A percentile compares a stretch with the other conserved stretches of the same genome.
Conservation (phyloP, 2,329 filamentous ascomycete species). For the Alternaria tenuissima region DNA sequence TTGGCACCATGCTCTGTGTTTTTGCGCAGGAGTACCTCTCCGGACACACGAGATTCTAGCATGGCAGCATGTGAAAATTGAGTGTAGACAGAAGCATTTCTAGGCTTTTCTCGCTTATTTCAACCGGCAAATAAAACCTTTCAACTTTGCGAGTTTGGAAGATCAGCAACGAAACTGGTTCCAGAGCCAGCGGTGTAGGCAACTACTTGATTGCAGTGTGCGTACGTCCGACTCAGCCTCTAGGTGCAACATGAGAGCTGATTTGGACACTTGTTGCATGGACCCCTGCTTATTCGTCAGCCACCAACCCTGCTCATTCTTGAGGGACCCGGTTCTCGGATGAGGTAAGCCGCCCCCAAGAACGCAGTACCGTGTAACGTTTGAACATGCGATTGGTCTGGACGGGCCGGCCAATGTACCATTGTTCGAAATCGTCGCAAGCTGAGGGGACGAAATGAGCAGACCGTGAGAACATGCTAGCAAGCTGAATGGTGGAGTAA, state of each 20-base stretch:
- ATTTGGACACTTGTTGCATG: conserved; percentile 1
- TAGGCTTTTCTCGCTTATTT: neutral
- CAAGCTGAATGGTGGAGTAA: neutral
- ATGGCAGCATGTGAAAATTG: no score
- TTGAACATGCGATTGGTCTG: neutral
- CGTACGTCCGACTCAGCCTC: neutral
- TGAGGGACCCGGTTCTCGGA: neutral
- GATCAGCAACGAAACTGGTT: neutral
- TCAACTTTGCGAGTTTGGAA: neutral
- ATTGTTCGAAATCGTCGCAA: neutral
- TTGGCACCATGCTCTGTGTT: neutral
- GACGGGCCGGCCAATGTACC: neutral
- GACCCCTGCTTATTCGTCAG: conserved; percentile 1
- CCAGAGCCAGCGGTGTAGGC: neutral
- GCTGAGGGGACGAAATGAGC: neutral
- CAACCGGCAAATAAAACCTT: neutral
- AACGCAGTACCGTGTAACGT: neutral
- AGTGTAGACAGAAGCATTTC: neutral
- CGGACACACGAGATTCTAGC: neutral
- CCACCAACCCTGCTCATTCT: conserved; percentile 5
- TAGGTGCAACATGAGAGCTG: neutral
- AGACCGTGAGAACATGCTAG: neutral
- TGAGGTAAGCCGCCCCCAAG: conserved; percentile 13
- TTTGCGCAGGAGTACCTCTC: neutral
- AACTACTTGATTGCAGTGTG: neutral